Conservation (phyloP, 2,329 filamentous ascomycete genomes). For the Monosporascus ibericus region DNA sequence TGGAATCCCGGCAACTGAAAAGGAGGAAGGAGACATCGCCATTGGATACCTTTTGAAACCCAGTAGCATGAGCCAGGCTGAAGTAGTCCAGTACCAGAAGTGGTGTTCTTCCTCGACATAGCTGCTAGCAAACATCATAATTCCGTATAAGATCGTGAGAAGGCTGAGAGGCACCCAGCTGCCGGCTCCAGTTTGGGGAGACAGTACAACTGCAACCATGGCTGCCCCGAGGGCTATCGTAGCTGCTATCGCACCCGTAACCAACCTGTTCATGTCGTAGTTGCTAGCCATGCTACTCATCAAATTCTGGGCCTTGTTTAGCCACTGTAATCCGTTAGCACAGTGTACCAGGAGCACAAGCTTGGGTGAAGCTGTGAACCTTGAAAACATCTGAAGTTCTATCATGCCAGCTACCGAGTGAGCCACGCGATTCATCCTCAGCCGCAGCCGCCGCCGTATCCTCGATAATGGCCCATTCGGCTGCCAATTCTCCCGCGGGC, state of each 20-base stretch:
- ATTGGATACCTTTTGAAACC: slow-evolving; percentile 36
- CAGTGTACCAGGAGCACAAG: not conserved
- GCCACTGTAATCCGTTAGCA: slow-evolving; percentile 44
- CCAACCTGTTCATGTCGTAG: slow-evolving; percentile 67
- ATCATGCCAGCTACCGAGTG: slow-evolving; percentile 12
- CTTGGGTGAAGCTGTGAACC: slow-evolving; percentile 20
- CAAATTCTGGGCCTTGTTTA: slow-evolving; percentile 64
- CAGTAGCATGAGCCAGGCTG: slow-evolving; percentile 59
- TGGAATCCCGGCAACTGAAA: not conserved
- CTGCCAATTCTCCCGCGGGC: slow-evolving; percentile 56
- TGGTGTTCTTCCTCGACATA: slow-evolving; percentile 98
- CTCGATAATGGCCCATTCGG: slow-evolving; percentile 54
- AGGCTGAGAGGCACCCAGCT: slow-evolving; percentile 38
- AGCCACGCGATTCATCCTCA: slow-evolving; percentile 2
- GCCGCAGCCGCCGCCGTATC: slow-evolving; percentile 8
- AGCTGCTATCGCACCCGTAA: slow-evolving; percentile 36
- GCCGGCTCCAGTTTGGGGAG: slow-evolving; percentile 21
- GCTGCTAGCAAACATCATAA: slow-evolving; percentile 97
- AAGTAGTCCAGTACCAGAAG: slow-evolving; percentile 92
- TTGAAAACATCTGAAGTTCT: slow-evolving; percentile 39
- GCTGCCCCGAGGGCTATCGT: slow-evolving; percentile 24
- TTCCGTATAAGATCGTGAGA: slow-evolving; percentile 58
- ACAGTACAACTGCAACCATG: slow-evolving; percentile 34
- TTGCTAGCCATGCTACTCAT: slow-evolving; percentile 91
- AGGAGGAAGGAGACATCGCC: not conserved